phyloP scores from a whole-genome alignment of 2,329 filamentous ascomycete genomes.

The Bipolaris zeicola region DNA sequence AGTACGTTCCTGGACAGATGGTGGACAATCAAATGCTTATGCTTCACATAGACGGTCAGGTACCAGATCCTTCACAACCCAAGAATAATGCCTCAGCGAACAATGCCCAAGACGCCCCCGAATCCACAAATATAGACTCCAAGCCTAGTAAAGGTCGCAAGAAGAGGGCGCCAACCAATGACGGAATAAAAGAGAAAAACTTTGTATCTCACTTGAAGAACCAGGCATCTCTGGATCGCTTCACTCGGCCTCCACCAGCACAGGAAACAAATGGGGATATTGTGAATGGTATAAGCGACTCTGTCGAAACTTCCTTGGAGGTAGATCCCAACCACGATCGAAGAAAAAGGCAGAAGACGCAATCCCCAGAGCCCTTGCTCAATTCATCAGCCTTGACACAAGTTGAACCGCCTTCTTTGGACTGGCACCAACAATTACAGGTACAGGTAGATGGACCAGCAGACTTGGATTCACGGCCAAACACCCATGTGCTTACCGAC shows the following conservation, averaged over 20 bases:
- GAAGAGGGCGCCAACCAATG: constrained; percentile 33
- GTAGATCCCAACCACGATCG: constrained; percentile 39
- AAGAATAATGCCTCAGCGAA: constrained; percentile 14
- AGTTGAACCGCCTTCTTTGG: constrained; percentile 4
- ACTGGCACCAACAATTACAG: constrained; percentile 41
- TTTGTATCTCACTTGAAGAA: constrained; percentile 16
- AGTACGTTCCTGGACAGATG: constrained; percentile 20
- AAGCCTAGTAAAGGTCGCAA: constrained; percentile 24
- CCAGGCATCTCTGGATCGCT: constrained; percentile 37
- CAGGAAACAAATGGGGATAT: neutral
- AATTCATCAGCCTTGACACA: neutral
- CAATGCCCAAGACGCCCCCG: constrained; percentile 26
- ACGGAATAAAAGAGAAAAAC: constrained; percentile 21
- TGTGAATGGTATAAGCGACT: neutral
- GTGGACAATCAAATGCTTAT: constrained; percentile 7
- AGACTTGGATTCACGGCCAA: neutral
- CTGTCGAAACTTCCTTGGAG: constrained; percentile 24
- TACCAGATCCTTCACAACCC: constrained; percentile 9
- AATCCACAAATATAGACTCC: constrained; percentile 20
- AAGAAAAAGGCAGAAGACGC: constrained; percentile 49
- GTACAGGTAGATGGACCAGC: constrained; percentile 23
- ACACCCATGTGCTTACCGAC: neutral
- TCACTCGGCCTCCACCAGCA: constrained; percentile 23
- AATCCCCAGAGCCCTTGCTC: constrained; percentile 27
- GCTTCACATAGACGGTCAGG: constrained; percentile 17